Evolutionary conservation across 805 yeast genomes (phyloP).

Genomic region (Yamadazyma paraphyllophila): DNA sequence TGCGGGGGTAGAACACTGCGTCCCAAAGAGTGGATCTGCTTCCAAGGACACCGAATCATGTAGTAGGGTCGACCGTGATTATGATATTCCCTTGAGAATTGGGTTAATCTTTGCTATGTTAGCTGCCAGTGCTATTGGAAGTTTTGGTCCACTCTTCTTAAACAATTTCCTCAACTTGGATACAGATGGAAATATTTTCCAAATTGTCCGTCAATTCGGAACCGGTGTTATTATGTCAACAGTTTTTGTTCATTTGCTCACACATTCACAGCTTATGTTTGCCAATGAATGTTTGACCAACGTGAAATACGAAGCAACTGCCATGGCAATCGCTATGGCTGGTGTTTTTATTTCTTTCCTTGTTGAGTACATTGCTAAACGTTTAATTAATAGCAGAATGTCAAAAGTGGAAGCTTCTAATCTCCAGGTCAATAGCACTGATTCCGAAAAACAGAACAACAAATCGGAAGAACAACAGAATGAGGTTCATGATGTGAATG

Average conservation of each 20-base stretch:
- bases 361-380: slow-evolving; percentile 20
- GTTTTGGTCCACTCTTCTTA: slow-evolving; percentile 30
- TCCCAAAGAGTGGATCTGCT: slow-evolving; percentile 2
- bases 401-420: not conserved
- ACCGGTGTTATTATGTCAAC: slow-evolving; percentile 32
- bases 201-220: slow-evolving; percentile 24
- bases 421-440: not conserved
- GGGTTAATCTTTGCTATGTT: slow-evolving; percentile 35
- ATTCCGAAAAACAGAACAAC: slow-evolving; percentile 1
- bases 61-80: slow-evolving; percentile 25
- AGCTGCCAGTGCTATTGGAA: slow-evolving; percentile 31
- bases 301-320: slow-evolving; percentile 25
- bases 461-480: not conserved
- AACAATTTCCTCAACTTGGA: slow-evolving; percentile 18
- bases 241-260: slow-evolving; percentile 30
- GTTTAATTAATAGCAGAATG: slow-evolving; percentile 9
- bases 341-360: slow-evolving; percentile 25
- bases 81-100: slow-evolving; percentile 25
- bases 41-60: slow-evolving; percentile 13
- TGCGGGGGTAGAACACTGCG: slow-evolving; percentile 34
- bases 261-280: slow-evolving; percentile 29
- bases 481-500: slow-evolving; percentile 1
- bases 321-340: slow-evolving; percentile 28
- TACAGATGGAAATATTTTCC: slow-evolving; percentile 14
- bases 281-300: slow-evolving; percentile 21